Conservation (phyloP, 108 stramenopile genomes). For the Discostella stelligeroides region DNA sequence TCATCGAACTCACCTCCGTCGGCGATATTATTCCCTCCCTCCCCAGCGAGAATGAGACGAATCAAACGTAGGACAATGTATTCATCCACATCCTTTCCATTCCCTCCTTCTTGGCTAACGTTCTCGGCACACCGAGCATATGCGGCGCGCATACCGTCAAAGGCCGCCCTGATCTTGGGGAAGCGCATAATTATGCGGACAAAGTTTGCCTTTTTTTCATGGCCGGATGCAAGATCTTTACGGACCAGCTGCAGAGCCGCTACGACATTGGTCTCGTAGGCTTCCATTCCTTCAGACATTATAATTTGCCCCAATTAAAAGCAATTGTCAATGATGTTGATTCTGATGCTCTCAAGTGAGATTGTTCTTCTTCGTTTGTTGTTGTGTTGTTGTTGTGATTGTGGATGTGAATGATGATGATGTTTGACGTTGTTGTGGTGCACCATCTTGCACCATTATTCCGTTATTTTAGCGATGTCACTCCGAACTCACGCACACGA, state of each 20-base stretch:
- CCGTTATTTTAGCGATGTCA: too few species aligned
- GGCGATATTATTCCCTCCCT: constrained; percentile 36
- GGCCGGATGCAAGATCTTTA: constrained; percentile 28
- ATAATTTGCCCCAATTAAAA: too few species aligned
- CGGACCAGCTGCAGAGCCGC: constrained; percentile 43
- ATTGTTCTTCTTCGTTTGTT: too few species aligned
- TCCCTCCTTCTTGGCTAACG: constrained; percentile 19
- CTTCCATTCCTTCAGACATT: not conserved
- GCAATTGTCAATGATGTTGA: too few species aligned
- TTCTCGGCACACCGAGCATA: constrained; percentile 37
- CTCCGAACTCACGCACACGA: too few species aligned
- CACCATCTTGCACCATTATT: too few species aligned
- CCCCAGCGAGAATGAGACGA: constrained; percentile 50
- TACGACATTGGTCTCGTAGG: constrained; percentile 37
- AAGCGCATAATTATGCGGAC: constrained; percentile 56
- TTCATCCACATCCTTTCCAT: constrained; percentile 35
- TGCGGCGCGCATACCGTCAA: constrained; percentile 37
- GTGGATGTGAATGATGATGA: too few species aligned
- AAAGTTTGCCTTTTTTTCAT: constrained; percentile 50
- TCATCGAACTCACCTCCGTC: constrained; percentile 45
- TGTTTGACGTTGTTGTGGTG: too few species aligned
- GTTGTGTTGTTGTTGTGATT: too few species aligned
- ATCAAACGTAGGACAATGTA: constrained; percentile 42
- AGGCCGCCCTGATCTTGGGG: constrained; percentile 45
- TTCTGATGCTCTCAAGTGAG: too few species aligned